These are phyloP conservation scores for Trametes elegans DNA, from an alignment of 768 basidiomycete species.

Conservation along the genomic window DNA sequence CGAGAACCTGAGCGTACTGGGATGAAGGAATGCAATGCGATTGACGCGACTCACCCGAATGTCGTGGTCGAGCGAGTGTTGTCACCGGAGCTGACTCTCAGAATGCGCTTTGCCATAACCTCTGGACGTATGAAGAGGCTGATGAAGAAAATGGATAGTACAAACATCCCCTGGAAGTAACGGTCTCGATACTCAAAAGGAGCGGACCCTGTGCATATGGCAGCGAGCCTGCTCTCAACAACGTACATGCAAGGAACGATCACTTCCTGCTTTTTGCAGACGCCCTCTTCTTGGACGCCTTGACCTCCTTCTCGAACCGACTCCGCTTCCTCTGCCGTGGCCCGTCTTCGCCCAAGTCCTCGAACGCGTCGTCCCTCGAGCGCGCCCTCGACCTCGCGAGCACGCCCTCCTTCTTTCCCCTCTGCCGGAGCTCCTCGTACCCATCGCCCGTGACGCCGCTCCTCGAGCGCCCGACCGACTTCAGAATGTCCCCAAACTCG, in stretches of 20 bases:
- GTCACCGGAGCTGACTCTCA: no score
- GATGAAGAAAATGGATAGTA: no score
- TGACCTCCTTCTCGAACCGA: constrained; percentile 45
- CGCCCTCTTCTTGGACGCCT: constrained; percentile 33
- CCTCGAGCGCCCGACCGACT: constrained; percentile 49
- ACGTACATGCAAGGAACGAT: not conserved
- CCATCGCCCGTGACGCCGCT: constrained; percentile 56
- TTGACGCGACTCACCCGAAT: no score
- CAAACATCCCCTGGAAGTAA: no score
- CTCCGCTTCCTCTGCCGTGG: constrained; percentile 37
- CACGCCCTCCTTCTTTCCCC: constrained; percentile 60
- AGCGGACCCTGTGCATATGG: no score
- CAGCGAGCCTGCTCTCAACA: no score
- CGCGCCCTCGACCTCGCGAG: constrained; percentile 56
- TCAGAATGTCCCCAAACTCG: constrained; percentile 81
- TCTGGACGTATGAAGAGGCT: no score
- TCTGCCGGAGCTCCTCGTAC: constrained; percentile 76
- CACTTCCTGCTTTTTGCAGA: constrained; percentile 15
- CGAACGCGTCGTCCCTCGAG: constrained; percentile 28
- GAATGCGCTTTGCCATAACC: no score
- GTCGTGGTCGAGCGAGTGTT: no score
- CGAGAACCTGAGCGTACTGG: no score
- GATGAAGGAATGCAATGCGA: no score
- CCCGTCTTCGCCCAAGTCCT: constrained; percentile 30
- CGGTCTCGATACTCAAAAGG: no score